A percentile compares a stretch with the other conserved stretches of the same genome.
Evolutionary conservation across 257 asterid genomes (phyloP).

Genomic region (Handroanthus guayacan): DNA sequence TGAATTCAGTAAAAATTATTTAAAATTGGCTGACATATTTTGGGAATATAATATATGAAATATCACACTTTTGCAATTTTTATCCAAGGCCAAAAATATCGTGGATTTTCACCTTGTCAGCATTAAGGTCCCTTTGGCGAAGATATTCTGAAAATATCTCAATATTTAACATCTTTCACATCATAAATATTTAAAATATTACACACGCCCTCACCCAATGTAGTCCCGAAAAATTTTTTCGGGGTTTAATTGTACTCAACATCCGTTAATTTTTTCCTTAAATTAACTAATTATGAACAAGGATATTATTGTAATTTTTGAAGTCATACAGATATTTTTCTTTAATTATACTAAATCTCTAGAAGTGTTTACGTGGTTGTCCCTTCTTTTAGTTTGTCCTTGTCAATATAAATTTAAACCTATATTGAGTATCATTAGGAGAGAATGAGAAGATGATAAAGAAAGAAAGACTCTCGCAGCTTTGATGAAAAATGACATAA

Average conservation of each 20-base stretch:
- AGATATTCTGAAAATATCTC: constrained; percentile 17
- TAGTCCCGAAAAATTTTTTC: neutral
- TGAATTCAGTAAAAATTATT: no score
- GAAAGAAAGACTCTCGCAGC: neutral
- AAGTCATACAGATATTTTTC: no score
- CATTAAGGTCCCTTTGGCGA: neutral
- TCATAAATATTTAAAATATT: neutral
- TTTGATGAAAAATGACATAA: neutral
- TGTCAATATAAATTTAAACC: neutral
- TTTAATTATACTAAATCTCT: no score
- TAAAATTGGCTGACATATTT: no score
- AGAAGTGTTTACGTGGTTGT: no score
- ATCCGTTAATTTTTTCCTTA: no score
- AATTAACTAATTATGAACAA: no score
- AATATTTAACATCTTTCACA: neutral
- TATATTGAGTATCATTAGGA: neutral
- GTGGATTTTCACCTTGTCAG: neutral
- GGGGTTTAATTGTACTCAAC: no score
- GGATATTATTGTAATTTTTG: no score
- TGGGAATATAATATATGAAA: no score
- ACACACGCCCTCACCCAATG: no score
- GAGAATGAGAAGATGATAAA: neutral
- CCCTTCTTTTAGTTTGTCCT: neutral
- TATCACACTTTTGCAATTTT: neutral
- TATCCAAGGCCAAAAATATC: neutral